Evolutionary conservation across 2,329 filamentous ascomycete genomes (phyloP), one percentile per base, ranked within the genome.

Genomic region (Aspergillus texensis): DNA sequence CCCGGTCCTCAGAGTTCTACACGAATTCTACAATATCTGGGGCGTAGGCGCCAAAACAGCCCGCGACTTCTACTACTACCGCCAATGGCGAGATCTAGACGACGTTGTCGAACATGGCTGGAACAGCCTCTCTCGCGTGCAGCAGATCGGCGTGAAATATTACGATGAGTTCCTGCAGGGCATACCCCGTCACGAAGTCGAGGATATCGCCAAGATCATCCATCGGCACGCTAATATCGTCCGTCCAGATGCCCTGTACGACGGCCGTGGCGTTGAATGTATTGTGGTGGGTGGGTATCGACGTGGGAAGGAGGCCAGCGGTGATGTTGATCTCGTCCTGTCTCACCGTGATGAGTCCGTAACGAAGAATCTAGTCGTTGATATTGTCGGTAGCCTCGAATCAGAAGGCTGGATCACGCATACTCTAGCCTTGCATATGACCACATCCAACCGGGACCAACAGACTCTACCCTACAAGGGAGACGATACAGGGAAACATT

Each of bases 61-160:
- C 0, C 84, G 89, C 19, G 87, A 94, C 1, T 97, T 97, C 71
- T 95, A 94, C 75, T 87, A 85, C 70, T 85, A 87, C 19, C 88
- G 87, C 65, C 82, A 92, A 32, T 97, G 93, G 92, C 85, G 87
- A 64, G 91, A 95, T 64, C 81, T 97, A 0, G 93, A 97, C 71
- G 94, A 98, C 70, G 81, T 98, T 3, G 83, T 97, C 46, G 91
- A 96, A 71, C 85, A 88, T 70, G 93, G 91, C 12, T 98, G 94
- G 94, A 75, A 82, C 24, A 83, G 77, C 0, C 82, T 98, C 1
- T 90, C 85, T 0, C 88, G 93, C 14, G 91, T 92, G 1, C 94
- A 97, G 77, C 93, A 98, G 75, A 96, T 98, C 61, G 94, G 95
- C 0, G 82, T 97, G 52, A 98, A 98, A 75, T 97, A 89, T 78